phyloP scores from a whole-genome alignment of 1,284 basidiomycete genomes.

The Inonotus obliquus region DNA sequence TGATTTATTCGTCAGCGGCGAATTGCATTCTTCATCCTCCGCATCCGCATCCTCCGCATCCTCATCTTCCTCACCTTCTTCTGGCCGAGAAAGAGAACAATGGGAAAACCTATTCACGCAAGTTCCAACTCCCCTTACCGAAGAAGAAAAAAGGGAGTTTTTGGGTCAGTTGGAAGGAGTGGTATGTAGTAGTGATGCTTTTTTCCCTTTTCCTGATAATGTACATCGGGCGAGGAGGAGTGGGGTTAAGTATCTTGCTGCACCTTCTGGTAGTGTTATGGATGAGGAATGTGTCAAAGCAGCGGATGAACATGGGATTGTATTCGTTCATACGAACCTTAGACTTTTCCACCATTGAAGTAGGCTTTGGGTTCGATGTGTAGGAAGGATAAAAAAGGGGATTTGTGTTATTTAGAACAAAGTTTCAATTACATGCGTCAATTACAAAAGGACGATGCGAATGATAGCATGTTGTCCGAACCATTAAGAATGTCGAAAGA shows the following conservation, averaged over 20 bases:
- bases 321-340: constrained; percentile 82
- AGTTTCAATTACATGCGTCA: too few species aligned
- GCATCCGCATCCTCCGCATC: too few species aligned
- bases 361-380: neutral
- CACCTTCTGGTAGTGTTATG: constrained; percentile 96
- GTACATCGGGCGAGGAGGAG: constrained; percentile 91
- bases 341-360: constrained; percentile 77
- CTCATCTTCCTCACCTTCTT: too few species aligned
- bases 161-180: constrained; percentile 75
- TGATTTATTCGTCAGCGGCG: constrained; percentile 92
- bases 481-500: too few species aligned
- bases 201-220: constrained; percentile 99
- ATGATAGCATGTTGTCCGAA: too few species aligned
- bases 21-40: constrained; percentile 32
- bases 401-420: too few species aligned
- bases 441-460: too few species aligned
- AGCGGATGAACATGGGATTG: constrained; percentile 85
- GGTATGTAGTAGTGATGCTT: constrained; percentile 92
- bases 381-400: neutral
- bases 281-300: constrained; percentile 93
- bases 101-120: constrained; percentile 90
- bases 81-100: constrained; percentile 83
- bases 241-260: constrained; percentile 90
- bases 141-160: constrained; percentile 73
- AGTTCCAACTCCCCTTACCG: constrained; percentile 64